Conservation (phyloP, 2,329 filamentous ascomycete genomes). For the Dryadomyces quercus-mongolicae region DNA sequence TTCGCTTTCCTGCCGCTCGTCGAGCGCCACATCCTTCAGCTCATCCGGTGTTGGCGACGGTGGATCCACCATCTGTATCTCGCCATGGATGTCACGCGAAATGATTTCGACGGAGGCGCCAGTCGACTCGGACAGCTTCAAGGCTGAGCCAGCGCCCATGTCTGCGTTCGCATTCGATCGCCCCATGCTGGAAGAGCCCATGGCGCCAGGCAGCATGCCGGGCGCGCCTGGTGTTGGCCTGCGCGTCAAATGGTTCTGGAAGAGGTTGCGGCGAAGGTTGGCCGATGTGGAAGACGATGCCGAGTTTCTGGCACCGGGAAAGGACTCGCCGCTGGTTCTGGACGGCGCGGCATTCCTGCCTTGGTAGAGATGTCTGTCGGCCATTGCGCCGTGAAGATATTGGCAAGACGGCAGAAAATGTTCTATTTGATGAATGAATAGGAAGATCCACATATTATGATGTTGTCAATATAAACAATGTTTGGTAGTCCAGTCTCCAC, state of each 20-base stretch:
- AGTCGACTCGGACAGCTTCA: background rate
- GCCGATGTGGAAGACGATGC: constrained; percentile 5
- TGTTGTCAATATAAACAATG: background rate
- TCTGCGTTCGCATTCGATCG: constrained; percentile 13
- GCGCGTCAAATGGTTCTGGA: constrained; percentile 46
- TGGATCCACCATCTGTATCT: constrained; percentile 47
- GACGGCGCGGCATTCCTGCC: constrained; percentile 4
- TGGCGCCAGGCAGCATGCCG: constrained; percentile 29
- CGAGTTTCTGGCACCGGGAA: constrained; percentile 1
- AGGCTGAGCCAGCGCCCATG: constrained; percentile 16
- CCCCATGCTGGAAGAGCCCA: constrained; percentile 24
- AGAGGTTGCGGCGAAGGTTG: constrained; percentile 42
- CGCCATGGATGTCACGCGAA: constrained; percentile 49
- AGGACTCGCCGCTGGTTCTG: constrained; percentile 3
- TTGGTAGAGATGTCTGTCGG: constrained; percentile 8
- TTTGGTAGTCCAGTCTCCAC: background rate
- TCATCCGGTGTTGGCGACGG: constrained; percentile 41
- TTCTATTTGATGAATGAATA: too few species aligned
- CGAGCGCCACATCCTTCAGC: constrained; percentile 40
- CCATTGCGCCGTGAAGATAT: constrained; percentile 4
- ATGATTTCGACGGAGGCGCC: constrained; percentile 36
- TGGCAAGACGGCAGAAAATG: too few species aligned
- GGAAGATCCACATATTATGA: too few species aligned
- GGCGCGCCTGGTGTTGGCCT: constrained; percentile 35
- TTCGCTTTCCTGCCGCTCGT: constrained; percentile 45